Conservation (phyloP, 768 basidiomycete species). For the Baorangia bicolor region DNA sequence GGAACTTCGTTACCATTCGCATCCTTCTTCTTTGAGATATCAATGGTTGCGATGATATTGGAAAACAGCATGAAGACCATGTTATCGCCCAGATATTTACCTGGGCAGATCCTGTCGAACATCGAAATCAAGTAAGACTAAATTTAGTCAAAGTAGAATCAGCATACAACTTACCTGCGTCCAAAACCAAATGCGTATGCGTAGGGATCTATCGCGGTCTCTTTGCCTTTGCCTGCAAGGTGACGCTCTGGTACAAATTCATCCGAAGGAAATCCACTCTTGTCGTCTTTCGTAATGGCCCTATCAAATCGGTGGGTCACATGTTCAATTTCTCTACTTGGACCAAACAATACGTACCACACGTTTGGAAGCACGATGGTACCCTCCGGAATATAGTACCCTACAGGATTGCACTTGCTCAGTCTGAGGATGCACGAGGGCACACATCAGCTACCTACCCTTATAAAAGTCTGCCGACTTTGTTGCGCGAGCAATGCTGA, state of each 20-base stretch:
- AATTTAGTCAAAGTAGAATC: neutral
- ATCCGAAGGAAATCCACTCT: conserved; percentile 17
- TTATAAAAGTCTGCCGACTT: conserved; percentile 9
- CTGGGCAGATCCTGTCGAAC: conserved; percentile 11
- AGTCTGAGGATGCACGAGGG: neutral
- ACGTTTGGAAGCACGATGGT: conserved; percentile 16
- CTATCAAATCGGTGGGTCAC: neutral
- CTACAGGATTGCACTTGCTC: neutral
- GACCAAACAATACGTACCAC: conserved; percentile 4
- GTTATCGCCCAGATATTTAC: conserved; percentile 10
- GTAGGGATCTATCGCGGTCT: conserved; percentile 10
- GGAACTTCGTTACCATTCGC: conserved; percentile 9
- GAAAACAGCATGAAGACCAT: conserved; percentile 11
- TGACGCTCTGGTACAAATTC: conserved; percentile 15
- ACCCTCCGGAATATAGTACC: conserved; percentile 11
- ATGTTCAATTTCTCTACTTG: too few species aligned
- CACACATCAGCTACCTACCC: neutral
- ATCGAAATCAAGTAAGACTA: neutral
- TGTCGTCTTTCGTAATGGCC: conserved; percentile 18
- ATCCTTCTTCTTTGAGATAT: conserved; percentile 7
- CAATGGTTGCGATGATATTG: conserved; percentile 4
- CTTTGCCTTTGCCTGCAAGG: conserved; percentile 1
- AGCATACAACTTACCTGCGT: neutral
- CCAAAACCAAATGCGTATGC: conserved; percentile 16
- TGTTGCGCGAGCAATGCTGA: conserved; percentile 15